A percentile compares a stretch with the other conserved stretches of the same genome.
Conservation (phyloP, 73 alveolate species). For the Blepharisma japonicum region DNA sequence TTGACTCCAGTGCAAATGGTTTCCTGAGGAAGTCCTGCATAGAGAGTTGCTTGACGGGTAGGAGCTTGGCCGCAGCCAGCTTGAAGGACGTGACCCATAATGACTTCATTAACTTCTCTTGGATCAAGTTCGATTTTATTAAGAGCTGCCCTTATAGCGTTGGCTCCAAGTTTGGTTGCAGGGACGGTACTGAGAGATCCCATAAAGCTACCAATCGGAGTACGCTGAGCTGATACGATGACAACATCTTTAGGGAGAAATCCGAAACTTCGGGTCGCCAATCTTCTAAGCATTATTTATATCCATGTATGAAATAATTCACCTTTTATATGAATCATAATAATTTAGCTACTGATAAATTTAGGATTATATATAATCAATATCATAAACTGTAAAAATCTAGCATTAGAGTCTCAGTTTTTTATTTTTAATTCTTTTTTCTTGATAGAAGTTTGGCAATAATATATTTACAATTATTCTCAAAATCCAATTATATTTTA, state of each 20-base stretch:
- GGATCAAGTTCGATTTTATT: constrained; percentile 51
- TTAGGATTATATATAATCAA: too few species aligned
- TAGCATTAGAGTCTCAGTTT: too few species aligned
- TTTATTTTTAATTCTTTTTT: too few species aligned
- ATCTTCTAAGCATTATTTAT: background rate
- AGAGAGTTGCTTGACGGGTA: constrained; percentile 75
- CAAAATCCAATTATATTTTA: too few species aligned
- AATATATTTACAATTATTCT: too few species aligned
- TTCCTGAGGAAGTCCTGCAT: constrained; percentile 64
- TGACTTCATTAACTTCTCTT: constrained; percentile 66
- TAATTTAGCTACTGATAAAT: too few species aligned
- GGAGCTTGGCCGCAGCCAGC: constrained; percentile 85
- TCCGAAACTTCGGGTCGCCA: constrained; percentile 2
- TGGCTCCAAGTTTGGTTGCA: constrained; percentile 65
- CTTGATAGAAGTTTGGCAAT: too few species aligned
- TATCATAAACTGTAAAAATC: too few species aligned
- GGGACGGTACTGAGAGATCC: constrained; percentile 67
- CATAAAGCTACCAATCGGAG: constrained; percentile 74
- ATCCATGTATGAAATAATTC: background rate
- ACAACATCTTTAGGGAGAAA: constrained; percentile 39
- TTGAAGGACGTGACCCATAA: constrained; percentile 70
- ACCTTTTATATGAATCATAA: too few species aligned
- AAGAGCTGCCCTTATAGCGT: constrained; percentile 74
- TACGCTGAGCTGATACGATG: constrained; percentile 60
- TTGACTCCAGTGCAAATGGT: constrained; percentile 60